These are phyloP conservation scores for Rhizophora apiculata DNA, from an alignment of 345 rosid genomes.

Conservation along the genomic window DNA sequence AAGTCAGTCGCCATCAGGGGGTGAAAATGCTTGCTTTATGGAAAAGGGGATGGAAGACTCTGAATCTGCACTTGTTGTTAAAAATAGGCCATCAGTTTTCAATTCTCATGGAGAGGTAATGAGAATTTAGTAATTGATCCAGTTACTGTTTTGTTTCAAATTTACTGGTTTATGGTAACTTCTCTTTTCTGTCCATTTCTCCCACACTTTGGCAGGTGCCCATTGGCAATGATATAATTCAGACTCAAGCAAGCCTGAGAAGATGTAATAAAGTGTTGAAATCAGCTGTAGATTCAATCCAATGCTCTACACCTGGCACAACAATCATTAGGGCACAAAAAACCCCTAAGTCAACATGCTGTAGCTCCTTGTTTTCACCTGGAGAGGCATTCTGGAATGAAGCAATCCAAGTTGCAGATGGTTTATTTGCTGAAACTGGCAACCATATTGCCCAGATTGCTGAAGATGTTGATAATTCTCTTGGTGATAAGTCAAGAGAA, in stretches of 20 bases:
- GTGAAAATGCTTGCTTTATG: constrained; percentile 23
- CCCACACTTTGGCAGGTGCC: constrained; percentile 30
- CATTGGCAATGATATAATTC: constrained; percentile 22
- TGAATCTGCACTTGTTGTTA: constrained; percentile 31
- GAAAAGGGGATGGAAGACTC: constrained; percentile 40
- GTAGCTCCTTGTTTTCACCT: constrained; percentile 90
- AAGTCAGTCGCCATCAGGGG: constrained; percentile 26
- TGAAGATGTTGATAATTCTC: constrained; percentile 24
- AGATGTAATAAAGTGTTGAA: constrained; percentile 50
- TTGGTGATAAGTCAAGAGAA: constrained; percentile 33
- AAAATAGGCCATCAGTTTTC: constrained; percentile 27
- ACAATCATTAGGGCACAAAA: constrained; percentile 36
- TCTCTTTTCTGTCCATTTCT: neutral
- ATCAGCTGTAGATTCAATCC: constrained; percentile 31
- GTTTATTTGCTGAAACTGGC: constrained; percentile 46
- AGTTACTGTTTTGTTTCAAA: constrained; percentile 11
- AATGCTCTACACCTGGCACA: constrained; percentile 66
- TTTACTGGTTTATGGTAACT: constrained; percentile 16
- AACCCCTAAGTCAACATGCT: constrained; percentile 71
- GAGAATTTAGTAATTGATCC: constrained; percentile 7
- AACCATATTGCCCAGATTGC: constrained; percentile 26
- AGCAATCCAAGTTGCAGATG: constrained; percentile 90
- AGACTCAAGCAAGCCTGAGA: constrained; percentile 52
- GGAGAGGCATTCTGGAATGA: constrained; percentile 99
- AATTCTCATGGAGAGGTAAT: constrained; percentile 45